Evolutionary conservation across 2,329 filamentous ascomycete species (phyloP).

Genomic region (Pseudocercospora musae): DNA sequence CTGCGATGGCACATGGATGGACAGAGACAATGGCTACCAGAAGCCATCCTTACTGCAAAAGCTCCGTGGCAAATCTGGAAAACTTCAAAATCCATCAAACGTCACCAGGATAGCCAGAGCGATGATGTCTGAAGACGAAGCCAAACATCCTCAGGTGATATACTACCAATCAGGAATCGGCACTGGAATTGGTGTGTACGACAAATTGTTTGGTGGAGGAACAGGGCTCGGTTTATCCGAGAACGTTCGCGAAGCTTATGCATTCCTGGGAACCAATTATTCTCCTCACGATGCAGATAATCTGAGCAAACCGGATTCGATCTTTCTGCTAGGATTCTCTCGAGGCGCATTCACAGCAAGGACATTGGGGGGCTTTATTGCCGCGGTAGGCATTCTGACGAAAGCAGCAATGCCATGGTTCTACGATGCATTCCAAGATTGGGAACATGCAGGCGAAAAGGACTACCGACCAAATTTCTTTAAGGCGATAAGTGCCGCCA

Average conservation of each 20-base stretch:
- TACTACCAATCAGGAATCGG: constrained; percentile 40
- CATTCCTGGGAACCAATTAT: constrained; percentile 62
- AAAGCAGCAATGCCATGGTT: constrained; percentile 34
- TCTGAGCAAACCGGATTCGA: constrained; percentile 38
- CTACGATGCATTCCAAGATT: constrained; percentile 36
- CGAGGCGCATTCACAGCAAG: constrained; percentile 46
- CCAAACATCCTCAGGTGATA: constrained; percentile 38
- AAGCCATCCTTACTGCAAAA: background rate
- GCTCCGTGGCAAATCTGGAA: constrained; percentile 20
- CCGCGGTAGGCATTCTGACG: constrained; percentile 43
- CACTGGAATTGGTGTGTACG: constrained; percentile 34
- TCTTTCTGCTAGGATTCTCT: constrained; percentile 47
- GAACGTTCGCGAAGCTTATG: constrained; percentile 60
- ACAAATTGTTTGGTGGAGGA: constrained; percentile 34
- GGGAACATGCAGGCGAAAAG: constrained; percentile 32
- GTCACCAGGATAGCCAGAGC: constrained; percentile 37
- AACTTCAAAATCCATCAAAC: constrained; percentile 35
- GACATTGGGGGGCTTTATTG: constrained; percentile 44
- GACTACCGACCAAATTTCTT: constrained; percentile 32
- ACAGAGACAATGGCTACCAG: constrained; percentile 35
- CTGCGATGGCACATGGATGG: constrained; percentile 35
- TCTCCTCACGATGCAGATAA: constrained; percentile 24
- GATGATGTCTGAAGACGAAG: constrained; percentile 34
- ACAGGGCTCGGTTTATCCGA: constrained; percentile 36
- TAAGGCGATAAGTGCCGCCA: constrained; percentile 25